Evolutionary conservation across 2,329 filamentous ascomycete species (phyloP), one percentile per base, ranked within the genome.

Genomic region (Amphichorda felina): DNA sequence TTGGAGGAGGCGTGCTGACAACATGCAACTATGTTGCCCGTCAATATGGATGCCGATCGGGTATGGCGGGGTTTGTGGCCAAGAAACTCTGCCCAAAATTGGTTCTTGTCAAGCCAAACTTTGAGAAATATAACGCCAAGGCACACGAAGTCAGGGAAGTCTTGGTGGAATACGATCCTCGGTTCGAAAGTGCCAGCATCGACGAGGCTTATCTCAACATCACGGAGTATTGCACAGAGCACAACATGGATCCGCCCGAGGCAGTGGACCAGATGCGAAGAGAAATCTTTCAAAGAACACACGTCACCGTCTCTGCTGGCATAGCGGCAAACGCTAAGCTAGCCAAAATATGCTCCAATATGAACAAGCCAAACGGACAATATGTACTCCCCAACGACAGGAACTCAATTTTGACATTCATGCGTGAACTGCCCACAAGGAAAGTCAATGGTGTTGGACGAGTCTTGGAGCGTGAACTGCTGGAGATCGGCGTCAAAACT

Each of bases 131-230:
- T 52, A 82, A 68, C 1, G 76, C 84, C 11, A 98, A 96, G 56
- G 91, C 91, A 0, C 73, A 82, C 39, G 88, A 96, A 53, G 79
- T 96, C 5, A 75, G 89, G 9, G 72, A 79, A 29, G 75, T 98
- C 2, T 64, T 98, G 13, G 80, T 75, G 9, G 69, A 80, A n/a
- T 98, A 96, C 50, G 91, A 98, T 49, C 75, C 85, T 0, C 70
- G 83, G 2, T 98, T 94, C 46, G 86, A 96, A 55, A 93, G 83
- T 47, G 86, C 89, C 1, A 94, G 87, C 51, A 88, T 94, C 43
- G 91, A 98, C 47, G 91, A 98, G 56, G 91, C 91, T 1, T 98
- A 95, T 51, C 66, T 98, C 19, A 96, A 98, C 48, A 83, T 98
- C 39, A 96, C 91, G 1, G 66, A 79, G 34, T 96, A 94, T 52